Conservation (phyloP, 1,139 yeast genomes). For the Keqinozyma sinolaborantium region DNA sequence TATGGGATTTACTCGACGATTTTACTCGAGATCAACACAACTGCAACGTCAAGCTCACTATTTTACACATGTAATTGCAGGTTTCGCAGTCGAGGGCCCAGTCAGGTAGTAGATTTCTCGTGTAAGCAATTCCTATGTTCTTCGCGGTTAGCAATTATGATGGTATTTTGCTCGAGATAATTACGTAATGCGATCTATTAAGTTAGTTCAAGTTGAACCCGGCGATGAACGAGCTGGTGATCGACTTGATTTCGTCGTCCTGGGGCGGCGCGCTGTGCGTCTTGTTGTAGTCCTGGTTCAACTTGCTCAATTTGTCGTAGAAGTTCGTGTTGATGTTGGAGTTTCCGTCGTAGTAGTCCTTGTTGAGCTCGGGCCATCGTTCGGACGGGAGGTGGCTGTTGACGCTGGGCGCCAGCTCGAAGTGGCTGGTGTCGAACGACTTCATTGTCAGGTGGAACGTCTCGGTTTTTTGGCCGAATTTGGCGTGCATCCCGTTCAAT, state of each 20-base stretch:
- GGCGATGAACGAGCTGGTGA: constrained; percentile 46
- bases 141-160: not conserved
- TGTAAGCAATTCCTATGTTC: not conserved
- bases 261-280: constrained; percentile 22
- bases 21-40: too few species aligned
- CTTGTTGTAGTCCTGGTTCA: constrained; percentile 19
- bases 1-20: too few species aligned
- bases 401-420: not conserved
- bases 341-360: constrained; percentile 13
- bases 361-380: constrained; percentile 24
- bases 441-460: too few species aligned
- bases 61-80: too few species aligned
- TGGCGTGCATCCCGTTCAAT: constrained; percentile 2
- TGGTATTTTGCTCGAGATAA: too few species aligned
- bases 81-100: too few species aligned
- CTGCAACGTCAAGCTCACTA: too few species aligned
- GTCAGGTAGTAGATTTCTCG: too few species aligned
- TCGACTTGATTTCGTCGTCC: constrained; percentile 47
- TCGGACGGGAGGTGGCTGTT: constrained; percentile 8
- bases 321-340: constrained; percentile 36
- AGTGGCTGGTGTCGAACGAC: too few species aligned
- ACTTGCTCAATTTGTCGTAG: constrained; percentile 35
- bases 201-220: constrained; percentile 21
- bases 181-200: not conserved
- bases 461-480: not conserved